These are phyloP conservation scores for Santalum album DNA, from an alignment of 164 flowering plant genomes.

Conservation along the genomic window DNA sequence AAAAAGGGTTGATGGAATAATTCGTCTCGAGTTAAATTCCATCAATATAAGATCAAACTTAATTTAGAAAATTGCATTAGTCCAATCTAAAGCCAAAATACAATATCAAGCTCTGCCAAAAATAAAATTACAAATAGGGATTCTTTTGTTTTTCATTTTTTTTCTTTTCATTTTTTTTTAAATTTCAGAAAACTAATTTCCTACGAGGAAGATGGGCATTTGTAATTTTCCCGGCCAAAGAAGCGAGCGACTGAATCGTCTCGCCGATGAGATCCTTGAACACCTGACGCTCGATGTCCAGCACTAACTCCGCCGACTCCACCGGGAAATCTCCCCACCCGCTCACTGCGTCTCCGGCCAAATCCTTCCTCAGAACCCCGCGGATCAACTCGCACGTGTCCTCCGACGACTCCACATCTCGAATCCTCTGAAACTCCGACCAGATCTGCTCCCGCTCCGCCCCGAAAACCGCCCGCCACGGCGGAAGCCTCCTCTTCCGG, in stretches of 20 bases:
- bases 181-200: conserved; percentile 48
- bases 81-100: no score
- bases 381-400: conserved; percentile 50
- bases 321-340: conserved; percentile 58
- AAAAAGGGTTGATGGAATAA: no score
- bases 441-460: conserved; percentile 35
- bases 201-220: conserved; percentile 26
- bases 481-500: conserved; percentile 39
- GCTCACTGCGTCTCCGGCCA: conserved; percentile 7
- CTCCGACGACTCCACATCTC: conserved; percentile 35
- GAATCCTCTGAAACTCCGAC: conserved; percentile 47
- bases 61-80: no score
- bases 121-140: no score
- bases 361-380: conserved; percentile 12
- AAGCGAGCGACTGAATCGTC: conserved; percentile 56
- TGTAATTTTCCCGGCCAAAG: conserved; percentile 18
- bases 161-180: no score
- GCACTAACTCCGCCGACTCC: conserved; percentile 55
- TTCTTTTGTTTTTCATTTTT: no score
- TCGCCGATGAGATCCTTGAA: conserved; percentile 84
- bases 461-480: conserved; percentile 30
- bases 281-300: conserved; percentile 74
- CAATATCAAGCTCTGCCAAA: no score
- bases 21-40: no score
- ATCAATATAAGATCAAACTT: no score